A percentile compares a stretch with the other conserved stretches of the same genome.
phyloP scores from a whole-genome alignment of 176 grass and related monocot genomes.

The Musa acuminata region DNA sequence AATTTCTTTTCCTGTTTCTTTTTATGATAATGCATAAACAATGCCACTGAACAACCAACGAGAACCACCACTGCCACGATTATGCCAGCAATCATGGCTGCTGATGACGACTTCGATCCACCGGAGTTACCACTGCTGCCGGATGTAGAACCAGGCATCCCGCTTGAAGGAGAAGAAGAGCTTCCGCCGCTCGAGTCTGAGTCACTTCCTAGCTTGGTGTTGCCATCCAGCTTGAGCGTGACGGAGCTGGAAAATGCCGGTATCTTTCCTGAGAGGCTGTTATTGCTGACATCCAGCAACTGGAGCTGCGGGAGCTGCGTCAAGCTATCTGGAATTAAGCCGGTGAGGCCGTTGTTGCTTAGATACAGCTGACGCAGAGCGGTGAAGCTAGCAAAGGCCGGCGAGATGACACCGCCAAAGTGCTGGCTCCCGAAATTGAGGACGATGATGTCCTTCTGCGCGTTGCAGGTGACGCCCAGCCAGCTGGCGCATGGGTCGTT shows the following conservation, averaged over 20 bases:
- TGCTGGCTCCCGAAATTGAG: conserved; percentile 51
- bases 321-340: conserved; percentile 53
- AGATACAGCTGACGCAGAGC: conserved; percentile 40
- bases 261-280: conserved; percentile 52
- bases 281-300: conserved; percentile 64
- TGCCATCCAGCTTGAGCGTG: conserved; percentile 36
- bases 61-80: conserved; percentile 47
- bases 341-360: conserved; percentile 53
- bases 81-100: conserved; percentile 42
- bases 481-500: conserved; percentile 48
- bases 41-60: conserved; percentile 20
- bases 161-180: conserved; percentile 12
- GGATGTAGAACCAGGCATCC: conserved; percentile 23
- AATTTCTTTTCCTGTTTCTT: conserved; percentile 56
- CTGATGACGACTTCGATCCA: conserved; percentile 23
- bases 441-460: conserved; percentile 21
- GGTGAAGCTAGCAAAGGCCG: conserved; percentile 55
- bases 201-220: conserved; percentile 40
- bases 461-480: conserved; percentile 44
- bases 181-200: conserved; percentile 26
- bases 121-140: background rate
- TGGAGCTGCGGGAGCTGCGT: conserved; percentile 33
- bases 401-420: conserved; percentile 60
- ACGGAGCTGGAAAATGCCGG: conserved; percentile 53
- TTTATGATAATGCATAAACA: conserved; percentile 35